Base-by-base conservation (phyloP, 768 basidiomycete genomes). In the Russula compacta region DNA sequence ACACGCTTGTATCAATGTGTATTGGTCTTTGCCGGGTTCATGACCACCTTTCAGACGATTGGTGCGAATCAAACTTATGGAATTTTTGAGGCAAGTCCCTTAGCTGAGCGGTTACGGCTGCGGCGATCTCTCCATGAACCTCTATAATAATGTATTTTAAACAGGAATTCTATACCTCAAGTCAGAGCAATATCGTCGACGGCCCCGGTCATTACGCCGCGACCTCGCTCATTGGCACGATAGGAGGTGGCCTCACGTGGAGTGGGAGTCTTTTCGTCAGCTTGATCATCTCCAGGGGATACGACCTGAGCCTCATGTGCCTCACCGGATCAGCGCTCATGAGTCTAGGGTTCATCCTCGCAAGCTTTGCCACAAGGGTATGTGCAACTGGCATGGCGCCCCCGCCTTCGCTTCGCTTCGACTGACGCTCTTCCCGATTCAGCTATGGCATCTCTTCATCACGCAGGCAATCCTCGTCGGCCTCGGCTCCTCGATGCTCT, bases 1-100 rank as follows among this genome's bases (percentile, higher is more conserved):
- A 71, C 75, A 2, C 70, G 69, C 21, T 53, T 58, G 12, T 78
- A 78, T 58, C 75, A 78, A 63, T 63, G 61, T 1, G 44, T 73
- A 24, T 71, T 79, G 5, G 60, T 79, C 6, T 33, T 76, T 7
- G 70, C 76, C 3, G 77, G 76, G 1, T 79, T 78, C 50, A 65
- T 76, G 53, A 78, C 78, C 74, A 77, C 71, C 17, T 77, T 77
- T 59, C 77, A 78, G 56, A 72, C 77, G 39, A 78, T 78, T 53
- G 78, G 78, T 0, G 74, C 75, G 38, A 78, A 76, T 59, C 73
- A 71, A 24, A 71, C 73, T 8, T 78, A 74, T 54, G 77, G 77
- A 51, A 72, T 79, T 42, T 78, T 78, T 63, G 76, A 79, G 72
- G 77, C 15, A 47, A 39, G 69, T 57, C 5, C 42, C n/a, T 12